phyloP scores from a whole-genome alignment of 495 filamentous ascomycete genomes.

The Penicillium mononematosum region DNA sequence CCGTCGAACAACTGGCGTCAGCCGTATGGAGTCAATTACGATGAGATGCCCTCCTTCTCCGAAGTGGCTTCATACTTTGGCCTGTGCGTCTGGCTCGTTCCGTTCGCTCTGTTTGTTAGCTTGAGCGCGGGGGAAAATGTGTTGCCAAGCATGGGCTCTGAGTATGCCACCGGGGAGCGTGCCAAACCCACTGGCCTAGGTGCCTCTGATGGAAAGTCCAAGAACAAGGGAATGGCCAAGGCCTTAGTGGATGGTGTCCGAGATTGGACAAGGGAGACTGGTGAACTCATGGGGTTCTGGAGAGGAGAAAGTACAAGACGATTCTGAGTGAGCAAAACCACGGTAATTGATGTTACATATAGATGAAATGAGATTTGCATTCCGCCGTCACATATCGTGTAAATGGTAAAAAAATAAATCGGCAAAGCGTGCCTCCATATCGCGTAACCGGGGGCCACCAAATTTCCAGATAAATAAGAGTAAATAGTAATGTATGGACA shows the following conservation, averaged over 20 bases:
- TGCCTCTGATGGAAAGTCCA: slow-evolving; percentile 48
- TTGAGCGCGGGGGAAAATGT: slow-evolving; percentile 93
- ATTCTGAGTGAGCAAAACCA: slow-evolving; percentile 29
- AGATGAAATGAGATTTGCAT: slow-evolving; percentile 7
- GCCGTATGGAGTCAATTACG: slow-evolving; percentile 54
- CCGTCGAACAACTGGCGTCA: slow-evolving; percentile 45
- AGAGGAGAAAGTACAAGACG: slow-evolving; percentile 53
- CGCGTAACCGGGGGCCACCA: not conserved
- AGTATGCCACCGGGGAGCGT: slow-evolving; percentile 61
- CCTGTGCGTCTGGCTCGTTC: slow-evolving; percentile 93
- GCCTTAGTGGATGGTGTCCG: slow-evolving; percentile 76
- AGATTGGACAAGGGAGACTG: slow-evolving; percentile 70
- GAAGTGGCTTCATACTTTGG: slow-evolving; percentile 97
- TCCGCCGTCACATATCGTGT: slow-evolving; percentile 5
- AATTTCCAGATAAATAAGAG: not conserved
- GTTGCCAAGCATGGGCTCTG: slow-evolving; percentile 77
- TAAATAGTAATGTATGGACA: slow-evolving; percentile 8
- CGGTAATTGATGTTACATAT: slow-evolving; percentile 8
- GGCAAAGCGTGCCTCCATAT: slow-evolving; percentile 1
- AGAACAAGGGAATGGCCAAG: slow-evolving; percentile 85
- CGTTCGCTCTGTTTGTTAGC: slow-evolving; percentile 92
- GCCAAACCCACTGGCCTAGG: slow-evolving; percentile 42
- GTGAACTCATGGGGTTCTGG: slow-evolving; percentile 68
- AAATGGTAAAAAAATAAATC: slow-evolving; percentile 2
- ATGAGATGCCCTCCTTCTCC: slow-evolving; percentile 77